Evolutionary conservation across 2,329 filamentous ascomycete genomes (phyloP).

Genomic region (Rutstroemia sp.): DNA sequence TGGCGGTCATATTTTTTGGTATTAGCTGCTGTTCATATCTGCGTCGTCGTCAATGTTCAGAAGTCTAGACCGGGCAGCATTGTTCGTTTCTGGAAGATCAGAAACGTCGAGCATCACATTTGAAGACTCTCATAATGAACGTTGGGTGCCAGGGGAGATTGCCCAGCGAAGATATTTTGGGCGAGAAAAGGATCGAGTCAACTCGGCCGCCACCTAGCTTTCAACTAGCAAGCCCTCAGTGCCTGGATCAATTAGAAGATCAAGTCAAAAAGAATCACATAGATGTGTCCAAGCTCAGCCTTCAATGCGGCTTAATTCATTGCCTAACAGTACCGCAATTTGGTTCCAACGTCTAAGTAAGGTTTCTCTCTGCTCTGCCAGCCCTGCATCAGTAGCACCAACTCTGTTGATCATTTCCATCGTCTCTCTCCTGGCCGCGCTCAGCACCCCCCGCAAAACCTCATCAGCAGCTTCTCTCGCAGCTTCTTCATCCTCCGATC

Average conservation of each 20-base stretch:
- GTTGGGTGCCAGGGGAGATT: too few species aligned
- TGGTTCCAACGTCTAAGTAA: conserved; percentile 22
- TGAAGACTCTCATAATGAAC: too few species aligned
- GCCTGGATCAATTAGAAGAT: neutral
- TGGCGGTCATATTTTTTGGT: too few species aligned
- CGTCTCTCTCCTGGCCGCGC: conserved; percentile 6
- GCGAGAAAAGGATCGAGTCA: too few species aligned
- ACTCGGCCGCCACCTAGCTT: too few species aligned
- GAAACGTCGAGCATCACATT: too few species aligned
- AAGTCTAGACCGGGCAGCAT: too few species aligned
- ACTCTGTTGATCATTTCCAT: conserved; percentile 10
- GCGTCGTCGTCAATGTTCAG: too few species aligned
- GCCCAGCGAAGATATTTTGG: too few species aligned
- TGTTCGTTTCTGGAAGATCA: too few species aligned
- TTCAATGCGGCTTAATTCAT: conserved; percentile 14
- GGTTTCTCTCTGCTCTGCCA: conserved; percentile 15
- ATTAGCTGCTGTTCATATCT: too few species aligned
- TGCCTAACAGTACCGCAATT: conserved; percentile 15
- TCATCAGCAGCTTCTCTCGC: conserved; percentile 35
- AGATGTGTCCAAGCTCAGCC: neutral
- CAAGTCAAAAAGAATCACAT: neutral
- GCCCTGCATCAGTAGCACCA: conserved; percentile 10
- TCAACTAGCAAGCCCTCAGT: too few species aligned
- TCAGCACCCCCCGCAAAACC: conserved; percentile 29
- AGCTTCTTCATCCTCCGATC: conserved; percentile 38